phyloP scores from a whole-genome alignment of 2,329 filamentous ascomycete species.

The Beauveria australis region DNA sequence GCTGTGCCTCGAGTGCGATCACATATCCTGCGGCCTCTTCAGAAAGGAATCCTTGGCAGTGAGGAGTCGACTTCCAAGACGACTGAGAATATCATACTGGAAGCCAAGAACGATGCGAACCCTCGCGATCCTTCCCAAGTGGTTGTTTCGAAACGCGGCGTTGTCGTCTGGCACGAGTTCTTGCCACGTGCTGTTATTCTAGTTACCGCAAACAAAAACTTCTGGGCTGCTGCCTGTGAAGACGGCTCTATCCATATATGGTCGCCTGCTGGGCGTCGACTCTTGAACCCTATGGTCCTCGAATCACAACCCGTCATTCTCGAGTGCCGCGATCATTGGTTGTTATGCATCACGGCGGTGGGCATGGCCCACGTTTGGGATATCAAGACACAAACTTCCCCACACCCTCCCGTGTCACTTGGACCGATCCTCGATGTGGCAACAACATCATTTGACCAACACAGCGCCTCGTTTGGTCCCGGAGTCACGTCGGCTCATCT shows the following conservation, averaged over 20 bases:
- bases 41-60: constrained; percentile 51
- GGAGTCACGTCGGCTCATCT: constrained; percentile 85
- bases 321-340: constrained; percentile 81
- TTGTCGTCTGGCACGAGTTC: constrained; percentile 87
- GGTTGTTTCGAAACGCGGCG: constrained; percentile 70
- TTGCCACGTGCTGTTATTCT: constrained; percentile 80
- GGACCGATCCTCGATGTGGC: constrained; percentile 85
- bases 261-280: constrained; percentile 81
- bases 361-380: constrained; percentile 95
- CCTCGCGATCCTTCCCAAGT: constrained; percentile 77
- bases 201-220: constrained; percentile 79
- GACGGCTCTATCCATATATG: constrained; percentile 85
- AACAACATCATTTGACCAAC: constrained; percentile 66
- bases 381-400: constrained; percentile 69
- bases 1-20: constrained; percentile 80
- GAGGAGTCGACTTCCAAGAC: constrained; percentile 57
- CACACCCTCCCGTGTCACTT: constrained; percentile 83
- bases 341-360: constrained; percentile 80
- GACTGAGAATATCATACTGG: constrained; percentile 68
- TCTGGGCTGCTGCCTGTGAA: constrained; percentile 91
- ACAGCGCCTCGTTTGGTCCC: constrained; percentile 66
- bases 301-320: constrained; percentile 92
- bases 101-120: constrained; percentile 76
- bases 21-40: constrained; percentile 74
- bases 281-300: constrained; percentile 76